Evolutionary conservation across 179 eudicot genomes (phyloP), one percentile per base, ranked within the genome.

Genomic region (Kewa caespitosa): DNA sequence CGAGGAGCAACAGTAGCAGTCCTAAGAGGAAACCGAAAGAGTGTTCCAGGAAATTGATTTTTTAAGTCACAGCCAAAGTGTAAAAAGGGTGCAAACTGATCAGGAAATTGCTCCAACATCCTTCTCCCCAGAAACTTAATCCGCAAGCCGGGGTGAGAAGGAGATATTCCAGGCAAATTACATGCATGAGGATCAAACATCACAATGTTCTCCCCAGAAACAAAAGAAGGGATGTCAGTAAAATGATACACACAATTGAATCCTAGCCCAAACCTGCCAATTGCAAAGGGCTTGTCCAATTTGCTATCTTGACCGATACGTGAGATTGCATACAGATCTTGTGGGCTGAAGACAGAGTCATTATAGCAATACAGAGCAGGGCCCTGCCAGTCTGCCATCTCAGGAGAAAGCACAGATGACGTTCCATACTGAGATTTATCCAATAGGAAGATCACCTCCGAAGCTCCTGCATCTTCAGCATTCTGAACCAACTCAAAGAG

Each of bases 341-440:
- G 98, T 28, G 96, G 87, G 81, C 91, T 96, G 80, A 96, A 96
- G 76, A 96, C 81, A 48, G 99, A 94, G 82, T 96, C 90, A 86
- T 96, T 96, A 79, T 86, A 96, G 81, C 98, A 96, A 83, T 96
- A 96, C 67, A 96, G 83, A 76, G 98, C 97, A 48, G 99, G 98
- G 48, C 99, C 99, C 84, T 96, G 99, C 99, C 98, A 96, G 75
- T 96, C 98, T 50, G 94, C 98, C 99, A 96, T 94, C 85, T 96
- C 99, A 64, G 96, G 98, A 22, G 99, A 96, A 66, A 96, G 98
- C 85, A 96, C 83, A 65, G 99, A 96, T 66, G 99, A 94, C 50
- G 96, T 90, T 78, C 98, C 98, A 80, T 91, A 92, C 54, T 96
- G 97, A 73, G 98, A 90, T 87, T 85, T 93, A 81, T 96, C 99